Percentiles rank a stretch among this genome's conserved stretches.
phyloP scores from a whole-genome alignment of 2,329 filamentous ascomycete species.

The Penicillium sp. region DNA sequence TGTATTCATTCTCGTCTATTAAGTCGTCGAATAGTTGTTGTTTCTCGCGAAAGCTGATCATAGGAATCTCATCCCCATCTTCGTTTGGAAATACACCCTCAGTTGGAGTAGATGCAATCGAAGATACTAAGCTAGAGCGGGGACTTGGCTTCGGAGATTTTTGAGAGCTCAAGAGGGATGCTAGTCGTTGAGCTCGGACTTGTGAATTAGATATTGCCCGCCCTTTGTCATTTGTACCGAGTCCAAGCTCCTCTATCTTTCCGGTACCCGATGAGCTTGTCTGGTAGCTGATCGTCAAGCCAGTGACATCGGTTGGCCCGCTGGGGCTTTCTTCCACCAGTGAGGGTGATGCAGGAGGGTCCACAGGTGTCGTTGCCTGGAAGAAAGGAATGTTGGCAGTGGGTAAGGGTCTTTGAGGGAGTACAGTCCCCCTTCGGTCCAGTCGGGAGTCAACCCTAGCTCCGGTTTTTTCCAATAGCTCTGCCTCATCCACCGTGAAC shows the following conservation, averaged over 20 bases:
- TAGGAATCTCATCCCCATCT: constrained; percentile 37
- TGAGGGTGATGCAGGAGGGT: constrained; percentile 23
- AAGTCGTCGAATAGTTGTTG: constrained; percentile 30
- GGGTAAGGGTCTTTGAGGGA: constrained; percentile 35
- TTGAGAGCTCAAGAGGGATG: constrained; percentile 33
- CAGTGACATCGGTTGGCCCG: constrained; percentile 31
- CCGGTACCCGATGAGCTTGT: constrained; percentile 21
- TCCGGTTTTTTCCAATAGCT: constrained; percentile 18
- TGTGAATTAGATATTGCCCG: constrained; percentile 35
- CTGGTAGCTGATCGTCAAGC: constrained; percentile 28
- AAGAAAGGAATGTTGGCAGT: constrained; percentile 38
- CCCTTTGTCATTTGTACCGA: constrained; percentile 32
- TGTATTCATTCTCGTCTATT: constrained; percentile 31
- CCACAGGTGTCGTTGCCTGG: constrained; percentile 26
- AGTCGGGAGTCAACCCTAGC: constrained; percentile 30
- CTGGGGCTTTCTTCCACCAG: constrained; percentile 27
- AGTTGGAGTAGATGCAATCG: constrained; percentile 30
- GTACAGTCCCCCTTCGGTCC: constrained; percentile 31
- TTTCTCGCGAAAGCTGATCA: constrained; percentile 37
- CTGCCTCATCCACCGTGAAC: constrained; percentile 29
- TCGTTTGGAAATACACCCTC: constrained; percentile 28
- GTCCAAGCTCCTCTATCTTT: constrained; percentile 30
- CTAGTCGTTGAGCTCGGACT: constrained; percentile 34
- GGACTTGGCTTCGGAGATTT: constrained; percentile 33
- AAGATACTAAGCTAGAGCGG: constrained; percentile 30